Percentiles rank a stretch among this genome's conserved stretches.
Evolutionary conservation across 2,329 filamentous ascomycete genomes (phyloP).

Genomic region (Alternaria incomplexa): DNA sequence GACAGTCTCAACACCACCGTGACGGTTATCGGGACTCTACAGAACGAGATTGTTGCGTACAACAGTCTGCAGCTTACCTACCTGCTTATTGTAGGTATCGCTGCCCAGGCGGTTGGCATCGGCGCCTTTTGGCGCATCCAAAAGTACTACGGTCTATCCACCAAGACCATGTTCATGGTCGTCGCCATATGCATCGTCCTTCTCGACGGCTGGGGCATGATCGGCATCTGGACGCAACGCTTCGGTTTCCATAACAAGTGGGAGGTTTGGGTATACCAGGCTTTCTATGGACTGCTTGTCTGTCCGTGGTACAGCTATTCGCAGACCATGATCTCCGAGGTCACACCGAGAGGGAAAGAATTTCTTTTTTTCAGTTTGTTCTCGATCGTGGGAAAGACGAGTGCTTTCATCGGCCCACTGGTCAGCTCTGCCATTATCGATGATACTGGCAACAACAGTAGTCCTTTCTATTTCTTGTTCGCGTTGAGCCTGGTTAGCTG

Average conservation of each 20-base stretch:
- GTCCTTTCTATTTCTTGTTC: slow-evolving; percentile 69
- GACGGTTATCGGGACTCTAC: slow-evolving; percentile 69
- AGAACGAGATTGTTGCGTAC: slow-evolving; percentile 69
- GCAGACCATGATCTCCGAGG: slow-evolving; percentile 74
- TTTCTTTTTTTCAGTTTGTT: slow-evolving; percentile 75
- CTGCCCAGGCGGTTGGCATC: slow-evolving; percentile 67
- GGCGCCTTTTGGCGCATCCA: slow-evolving; percentile 68
- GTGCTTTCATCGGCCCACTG: slow-evolving; percentile 70
- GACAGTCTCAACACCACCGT: slow-evolving; percentile 74
- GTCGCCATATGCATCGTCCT: slow-evolving; percentile 68
- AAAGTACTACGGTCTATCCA: slow-evolving; percentile 63
- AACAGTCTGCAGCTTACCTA: slow-evolving; percentile 70
- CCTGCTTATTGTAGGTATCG: slow-evolving; percentile 70
- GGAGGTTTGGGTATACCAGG: slow-evolving; percentile 59
- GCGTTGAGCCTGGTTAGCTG: slow-evolving; percentile 31
- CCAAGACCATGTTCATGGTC: slow-evolving; percentile 72
- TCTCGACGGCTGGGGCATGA: slow-evolving; percentile 65
- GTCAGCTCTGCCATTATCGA: slow-evolving; percentile 75
- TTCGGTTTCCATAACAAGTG: slow-evolving; percentile 62
- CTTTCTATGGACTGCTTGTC: slow-evolving; percentile 69
- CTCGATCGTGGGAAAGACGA: slow-evolving; percentile 72
- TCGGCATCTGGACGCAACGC: slow-evolving; percentile 61
- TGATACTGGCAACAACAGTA: slow-evolving; percentile 62
- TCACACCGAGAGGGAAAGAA: slow-evolving; percentile 71
- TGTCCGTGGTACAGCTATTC: slow-evolving; percentile 75